Conservation (phyloP, 2,329 filamentous ascomycete species). For the Pseudogymnoascus sp. region DNA sequence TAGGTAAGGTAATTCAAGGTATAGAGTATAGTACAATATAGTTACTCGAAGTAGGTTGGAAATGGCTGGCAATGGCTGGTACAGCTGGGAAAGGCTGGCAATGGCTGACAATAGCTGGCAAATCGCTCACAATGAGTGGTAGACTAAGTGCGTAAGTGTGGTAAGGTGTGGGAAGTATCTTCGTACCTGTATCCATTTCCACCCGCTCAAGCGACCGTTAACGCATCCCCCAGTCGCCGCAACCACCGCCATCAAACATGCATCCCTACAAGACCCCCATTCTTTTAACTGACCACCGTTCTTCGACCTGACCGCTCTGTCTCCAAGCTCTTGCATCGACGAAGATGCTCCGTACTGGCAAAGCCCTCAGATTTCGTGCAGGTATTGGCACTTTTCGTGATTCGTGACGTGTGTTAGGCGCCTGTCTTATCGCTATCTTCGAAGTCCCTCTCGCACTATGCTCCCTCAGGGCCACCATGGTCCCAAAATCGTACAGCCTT, state of each 20-base stretch:
- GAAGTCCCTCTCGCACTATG: conserved; percentile 15
- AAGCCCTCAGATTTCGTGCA: conserved; percentile 23
- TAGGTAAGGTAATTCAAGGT: not conserved
- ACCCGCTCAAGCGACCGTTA: conserved; percentile 9
- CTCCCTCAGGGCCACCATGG: not conserved
- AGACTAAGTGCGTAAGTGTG: not conserved
- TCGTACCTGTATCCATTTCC: not conserved
- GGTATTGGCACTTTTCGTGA: conserved; percentile 29
- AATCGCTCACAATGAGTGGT: not conserved
- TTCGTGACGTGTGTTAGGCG: conserved; percentile 17
- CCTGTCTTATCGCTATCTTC: conserved; percentile 40
- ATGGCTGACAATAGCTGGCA: not conserved
- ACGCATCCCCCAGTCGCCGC: not conserved
- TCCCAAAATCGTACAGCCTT: conserved; percentile 19
- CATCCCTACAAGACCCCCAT: conserved; percentile 6
- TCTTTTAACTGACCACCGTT: not conserved
- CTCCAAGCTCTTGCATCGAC: conserved; percentile 2
- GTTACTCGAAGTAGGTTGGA: not conserved
- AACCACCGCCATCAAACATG: not conserved
- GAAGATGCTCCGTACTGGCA: conserved; percentile 9
- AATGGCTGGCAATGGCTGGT: not conserved
- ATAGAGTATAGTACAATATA: not conserved
- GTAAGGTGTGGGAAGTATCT: not conserved
- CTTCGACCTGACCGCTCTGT: not conserved
- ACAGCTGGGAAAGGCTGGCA: not conserved